A percentile compares a stretch with the other conserved stretches of the same genome.
Conservation (phyloP, 2,329 filamentous ascomycete species). For the Pseudopyricularia javanii region DNA sequence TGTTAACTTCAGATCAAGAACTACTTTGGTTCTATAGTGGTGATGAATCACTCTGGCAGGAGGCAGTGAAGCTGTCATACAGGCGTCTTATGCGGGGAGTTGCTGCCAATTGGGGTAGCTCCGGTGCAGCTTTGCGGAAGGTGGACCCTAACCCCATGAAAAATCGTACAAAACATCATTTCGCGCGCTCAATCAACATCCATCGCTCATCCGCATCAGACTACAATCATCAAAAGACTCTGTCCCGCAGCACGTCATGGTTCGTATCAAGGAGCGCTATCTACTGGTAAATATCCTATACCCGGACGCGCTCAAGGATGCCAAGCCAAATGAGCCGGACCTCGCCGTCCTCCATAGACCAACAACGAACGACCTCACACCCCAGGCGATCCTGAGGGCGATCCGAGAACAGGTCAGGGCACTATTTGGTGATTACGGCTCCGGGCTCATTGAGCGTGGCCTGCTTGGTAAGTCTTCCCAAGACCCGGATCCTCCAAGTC, state of each 20-base stretch:
- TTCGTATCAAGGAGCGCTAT: conserved; percentile 92
- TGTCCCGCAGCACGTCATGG: conserved; percentile 45
- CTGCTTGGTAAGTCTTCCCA: conserved; percentile 44
- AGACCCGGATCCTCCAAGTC: not conserved
- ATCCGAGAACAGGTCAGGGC: conserved; percentile 59
- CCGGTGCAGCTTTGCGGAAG: too few species aligned
- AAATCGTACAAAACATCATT: too few species aligned
- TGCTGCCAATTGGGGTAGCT: too few species aligned
- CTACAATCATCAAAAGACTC: not conserved
- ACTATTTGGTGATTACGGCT: conserved; percentile 82
- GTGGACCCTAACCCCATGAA: too few species aligned
- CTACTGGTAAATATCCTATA: conserved; percentile 91
- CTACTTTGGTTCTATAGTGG: too few species aligned
- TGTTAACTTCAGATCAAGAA: too few species aligned
- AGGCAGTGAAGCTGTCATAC: too few species aligned
- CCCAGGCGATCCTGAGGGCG: conserved; percentile 51
- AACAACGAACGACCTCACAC: conserved; percentile 58
- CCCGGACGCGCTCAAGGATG: conserved; percentile 40
- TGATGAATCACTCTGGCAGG: too few species aligned
- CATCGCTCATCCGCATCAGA: too few species aligned
- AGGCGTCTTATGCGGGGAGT: too few species aligned
- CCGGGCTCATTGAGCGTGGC: conserved; percentile 58
- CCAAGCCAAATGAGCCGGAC: conserved; percentile 27
- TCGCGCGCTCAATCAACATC: too few species aligned
- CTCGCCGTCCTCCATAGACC: conserved; percentile 68